Evolutionary conservation across 2,329 filamentous ascomycete species (phyloP).

Genomic region (Sporothrix phasma): DNA sequence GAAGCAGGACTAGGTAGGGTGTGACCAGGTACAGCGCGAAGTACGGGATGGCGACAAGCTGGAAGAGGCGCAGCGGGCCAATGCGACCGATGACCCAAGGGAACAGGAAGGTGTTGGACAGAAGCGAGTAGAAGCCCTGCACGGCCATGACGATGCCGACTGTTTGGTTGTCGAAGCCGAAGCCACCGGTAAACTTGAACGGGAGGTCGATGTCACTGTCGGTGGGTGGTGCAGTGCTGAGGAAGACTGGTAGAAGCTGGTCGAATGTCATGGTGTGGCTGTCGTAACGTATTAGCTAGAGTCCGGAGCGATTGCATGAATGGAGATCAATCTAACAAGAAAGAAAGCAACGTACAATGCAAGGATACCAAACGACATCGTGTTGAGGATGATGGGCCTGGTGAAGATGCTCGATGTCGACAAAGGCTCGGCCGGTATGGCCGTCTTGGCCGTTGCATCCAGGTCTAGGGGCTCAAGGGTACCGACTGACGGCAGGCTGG

Average conservation of each 20-base stretch:
- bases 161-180: conserved; percentile 69
- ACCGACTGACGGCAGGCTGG: conserved; percentile 25
- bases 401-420: conserved; percentile 54
- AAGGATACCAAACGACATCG: conserved; percentile 81
- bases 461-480: conserved; percentile 13
- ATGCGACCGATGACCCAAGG: conserved; percentile 65
- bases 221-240: conserved; percentile 55
- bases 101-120: conserved; percentile 76
- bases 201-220: conserved; percentile 51
- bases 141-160: conserved; percentile 83
- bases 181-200: conserved; percentile 82
- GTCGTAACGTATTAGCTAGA: conserved; percentile 10
- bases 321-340: conserved; percentile 6
- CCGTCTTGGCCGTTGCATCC: conserved; percentile 17
- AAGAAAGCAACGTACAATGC: conserved; percentile 63
- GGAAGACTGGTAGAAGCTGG: conserved; percentile 82
- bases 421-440: neutral
- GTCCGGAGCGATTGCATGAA: neutral
- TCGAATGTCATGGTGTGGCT: conserved; percentile 97
- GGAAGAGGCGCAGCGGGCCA: conserved; percentile 73
- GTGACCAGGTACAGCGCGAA: conserved; percentile 79
- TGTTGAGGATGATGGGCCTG: conserved; percentile 73
- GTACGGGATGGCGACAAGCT: conserved; percentile 70
- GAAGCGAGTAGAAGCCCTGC: conserved; percentile 82
- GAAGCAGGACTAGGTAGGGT: conserved; percentile 81